These are phyloP conservation scores for Fulvia fulva DNA, from an alignment of 2,329 filamentous ascomycete genomes.

Conservation along the genomic window DNA sequence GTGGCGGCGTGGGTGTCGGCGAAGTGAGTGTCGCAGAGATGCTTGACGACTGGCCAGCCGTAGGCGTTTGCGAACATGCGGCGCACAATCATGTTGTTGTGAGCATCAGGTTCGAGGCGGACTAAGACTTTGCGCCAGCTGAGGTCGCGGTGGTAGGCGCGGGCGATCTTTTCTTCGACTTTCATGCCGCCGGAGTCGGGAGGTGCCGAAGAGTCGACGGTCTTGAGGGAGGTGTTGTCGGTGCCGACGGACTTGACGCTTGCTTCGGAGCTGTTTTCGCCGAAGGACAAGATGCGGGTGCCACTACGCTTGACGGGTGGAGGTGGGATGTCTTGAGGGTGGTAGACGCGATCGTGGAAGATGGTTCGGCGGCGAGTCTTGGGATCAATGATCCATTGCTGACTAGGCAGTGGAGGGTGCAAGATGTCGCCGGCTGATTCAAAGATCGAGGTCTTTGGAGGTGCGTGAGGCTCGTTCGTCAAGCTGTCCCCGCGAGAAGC, in stretches of 20 bases:
- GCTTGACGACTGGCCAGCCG: conserved; percentile 94
- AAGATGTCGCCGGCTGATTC: conserved; percentile 91
- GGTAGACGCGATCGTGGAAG: conserved; percentile 94
- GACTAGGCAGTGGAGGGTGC: conserved; percentile 78
- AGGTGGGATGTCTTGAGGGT: conserved; percentile 85
- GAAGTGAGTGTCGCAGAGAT: conserved; percentile 92
- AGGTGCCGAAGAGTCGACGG: conserved; percentile 12
- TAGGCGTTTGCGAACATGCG: conserved; percentile 97
- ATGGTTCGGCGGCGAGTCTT: conserved; percentile 79
- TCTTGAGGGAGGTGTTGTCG: conserved; percentile 9
- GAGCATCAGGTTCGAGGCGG: conserved; percentile 89
- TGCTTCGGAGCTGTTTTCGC: conserved; percentile 28
- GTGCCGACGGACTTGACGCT: conserved; percentile 7
- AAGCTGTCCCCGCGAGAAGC: conserved; percentile 50
- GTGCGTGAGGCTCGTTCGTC: conserved; percentile 52
- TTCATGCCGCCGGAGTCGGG: conserved; percentile 67
- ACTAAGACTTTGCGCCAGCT: conserved; percentile 97
- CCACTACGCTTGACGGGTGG: conserved; percentile 54
- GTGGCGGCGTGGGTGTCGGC: conserved; percentile 65
- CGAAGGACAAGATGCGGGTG: conserved; percentile 36
- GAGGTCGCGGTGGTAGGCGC: conserved; percentile 86
- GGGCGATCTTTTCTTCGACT: conserved; percentile 95
- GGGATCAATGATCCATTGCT: conserved; percentile 80
- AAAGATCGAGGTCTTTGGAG: conserved; percentile 87
- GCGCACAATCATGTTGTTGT: conserved; percentile 97